A percentile compares a stretch with the other conserved stretches of the same genome.
Evolutionary conservation across 805 yeast species (phyloP).

Genomic region (Sporopachydermia lactativora): DNA sequence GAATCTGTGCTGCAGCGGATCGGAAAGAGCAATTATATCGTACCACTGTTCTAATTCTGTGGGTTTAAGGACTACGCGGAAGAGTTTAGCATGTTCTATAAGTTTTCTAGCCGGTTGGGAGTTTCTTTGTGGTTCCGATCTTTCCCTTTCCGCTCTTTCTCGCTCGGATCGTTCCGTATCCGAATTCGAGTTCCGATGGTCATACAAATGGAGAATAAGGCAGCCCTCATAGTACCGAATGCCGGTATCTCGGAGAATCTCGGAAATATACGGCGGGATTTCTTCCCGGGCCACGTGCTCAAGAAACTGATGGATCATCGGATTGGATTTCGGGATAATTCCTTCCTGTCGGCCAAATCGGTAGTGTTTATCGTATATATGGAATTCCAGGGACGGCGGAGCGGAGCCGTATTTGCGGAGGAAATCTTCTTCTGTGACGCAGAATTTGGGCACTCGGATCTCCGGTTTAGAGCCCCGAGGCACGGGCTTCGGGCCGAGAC

Average conservation of each 20-base stretch:
- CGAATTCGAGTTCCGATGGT: constrained; percentile 44
- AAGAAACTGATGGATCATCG: constrained; percentile 57
- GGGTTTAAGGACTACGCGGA: constrained; percentile 38
- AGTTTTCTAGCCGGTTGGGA: constrained; percentile 4
- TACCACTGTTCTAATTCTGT: constrained; percentile 72
- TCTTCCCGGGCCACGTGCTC: constrained; percentile 67
- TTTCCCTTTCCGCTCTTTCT: background rate
- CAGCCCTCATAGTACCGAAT: constrained; percentile 83
- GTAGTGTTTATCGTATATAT: constrained; percentile 83
- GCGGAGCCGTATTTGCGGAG: constrained; percentile 61
- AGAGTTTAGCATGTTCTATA: constrained; percentile 3
- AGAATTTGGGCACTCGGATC: background rate
- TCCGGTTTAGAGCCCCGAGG: background rate
- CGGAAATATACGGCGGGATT: constrained; percentile 82
- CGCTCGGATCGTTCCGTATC: background rate
- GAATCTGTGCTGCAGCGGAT: constrained; percentile 49
- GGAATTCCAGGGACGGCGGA: constrained; percentile 77
- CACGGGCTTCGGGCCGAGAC: too few species aligned
- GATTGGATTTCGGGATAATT: constrained; percentile 65
- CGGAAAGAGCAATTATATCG: constrained; percentile 76
- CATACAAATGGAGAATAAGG: constrained; percentile 71
- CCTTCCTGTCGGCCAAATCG: constrained; percentile 88
- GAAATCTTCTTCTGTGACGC: constrained; percentile 45
- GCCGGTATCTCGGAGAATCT: constrained; percentile 77
- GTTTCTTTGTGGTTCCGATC: background rate